phyloP scores from a whole-genome alignment of 129 eudicot genomes.

The Escallonia herrerae region DNA sequence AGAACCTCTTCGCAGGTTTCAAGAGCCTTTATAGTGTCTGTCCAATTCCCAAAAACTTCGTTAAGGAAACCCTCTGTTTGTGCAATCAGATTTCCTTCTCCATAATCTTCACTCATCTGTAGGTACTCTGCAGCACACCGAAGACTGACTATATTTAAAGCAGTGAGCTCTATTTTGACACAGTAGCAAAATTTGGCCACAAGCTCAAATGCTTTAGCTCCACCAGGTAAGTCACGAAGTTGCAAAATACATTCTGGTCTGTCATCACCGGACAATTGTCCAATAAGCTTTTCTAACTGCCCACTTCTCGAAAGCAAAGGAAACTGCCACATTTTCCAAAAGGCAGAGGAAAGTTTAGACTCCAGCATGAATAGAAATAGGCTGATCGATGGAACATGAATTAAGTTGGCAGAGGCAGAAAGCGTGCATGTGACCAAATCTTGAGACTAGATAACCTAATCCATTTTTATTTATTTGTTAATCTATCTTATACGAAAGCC shows the following conservation, averaged over 20 bases:
- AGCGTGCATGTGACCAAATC: background rate
- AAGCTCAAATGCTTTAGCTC: slow-evolving; percentile 70
- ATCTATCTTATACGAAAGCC: background rate
- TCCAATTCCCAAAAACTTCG: slow-evolving; percentile 56
- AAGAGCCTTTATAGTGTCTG: slow-evolving; percentile 71
- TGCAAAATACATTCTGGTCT: slow-evolving; percentile 37
- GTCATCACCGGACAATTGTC: slow-evolving; percentile 30
- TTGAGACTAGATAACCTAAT: background rate
- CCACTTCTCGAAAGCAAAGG: slow-evolving; percentile 84
- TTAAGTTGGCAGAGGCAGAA: background rate
- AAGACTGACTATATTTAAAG: slow-evolving; percentile 57
- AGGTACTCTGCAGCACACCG: slow-evolving; percentile 76
- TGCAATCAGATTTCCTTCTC: slow-evolving; percentile 63
- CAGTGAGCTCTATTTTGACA: slow-evolving; percentile 55
- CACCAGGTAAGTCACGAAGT: slow-evolving; percentile 71
- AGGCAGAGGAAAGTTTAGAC: background rate
- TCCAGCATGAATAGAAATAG: background rate
- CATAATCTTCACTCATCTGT: slow-evolving; percentile 67
- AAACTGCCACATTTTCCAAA: slow-evolving; percentile 38
- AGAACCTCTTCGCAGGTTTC: slow-evolving; percentile 72
- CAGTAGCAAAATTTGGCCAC: slow-evolving; percentile 70
- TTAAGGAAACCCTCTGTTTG: slow-evolving; percentile 56
- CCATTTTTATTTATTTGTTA: too few species aligned
- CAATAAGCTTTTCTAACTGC: slow-evolving; percentile 47
- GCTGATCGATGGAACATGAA: background rate